These are phyloP conservation scores for Suillus ampliporus DNA, from an alignment of 768 basidiomycete species.

Conservation along the genomic window DNA sequence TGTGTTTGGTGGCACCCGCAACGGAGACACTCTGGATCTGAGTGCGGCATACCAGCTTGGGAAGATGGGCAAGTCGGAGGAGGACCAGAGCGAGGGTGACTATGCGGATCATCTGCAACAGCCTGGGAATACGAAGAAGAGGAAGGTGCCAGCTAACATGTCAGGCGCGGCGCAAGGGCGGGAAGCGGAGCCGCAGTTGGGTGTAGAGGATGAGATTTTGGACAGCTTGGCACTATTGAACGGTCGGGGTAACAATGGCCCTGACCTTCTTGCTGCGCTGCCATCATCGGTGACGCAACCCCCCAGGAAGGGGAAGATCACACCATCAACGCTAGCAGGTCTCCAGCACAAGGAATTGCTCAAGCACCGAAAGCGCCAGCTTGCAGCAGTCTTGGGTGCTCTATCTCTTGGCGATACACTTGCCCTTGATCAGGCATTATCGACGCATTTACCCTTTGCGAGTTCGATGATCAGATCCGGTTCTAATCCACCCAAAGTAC, in stretches of 20 bases:
- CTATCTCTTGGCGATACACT: slow-evolving; percentile 71
- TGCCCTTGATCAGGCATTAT: slow-evolving; percentile 79
- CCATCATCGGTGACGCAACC: slow-evolving; percentile 26
- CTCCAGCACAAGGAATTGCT: slow-evolving; percentile 79
- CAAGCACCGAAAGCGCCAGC: slow-evolving; percentile 69
- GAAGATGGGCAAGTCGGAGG: slow-evolving; percentile 46
- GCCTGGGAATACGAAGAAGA: slow-evolving; percentile 86
- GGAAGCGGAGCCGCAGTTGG: slow-evolving; percentile 47
- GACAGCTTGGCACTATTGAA: slow-evolving; percentile 32
- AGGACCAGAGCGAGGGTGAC: slow-evolving; percentile 63
- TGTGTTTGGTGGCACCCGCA: slow-evolving; percentile 45
- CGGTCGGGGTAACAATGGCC: slow-evolving; percentile 30
- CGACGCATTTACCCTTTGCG: slow-evolving; percentile 44
- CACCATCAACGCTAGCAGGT: slow-evolving; percentile 67
- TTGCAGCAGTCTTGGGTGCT: slow-evolving; percentile 72
- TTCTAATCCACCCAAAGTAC: slow-evolving; percentile 43
- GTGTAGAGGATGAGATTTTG: slow-evolving; percentile 48
- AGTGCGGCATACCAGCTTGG: slow-evolving; percentile 31
- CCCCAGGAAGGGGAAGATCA: slow-evolving; percentile 51
- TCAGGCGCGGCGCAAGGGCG: slow-evolving; percentile 47
- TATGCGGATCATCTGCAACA: slow-evolving; percentile 74
- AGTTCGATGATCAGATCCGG: slow-evolving; percentile 42
- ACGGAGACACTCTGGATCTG: slow-evolving; percentile 29
- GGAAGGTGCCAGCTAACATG: slow-evolving; percentile 79
- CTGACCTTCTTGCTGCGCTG: slow-evolving; percentile 25